These are phyloP conservation scores for Hyphopichia burtonii DNA, from an alignment of 1,139 yeast genomes.

Conservation along the genomic window DNA sequence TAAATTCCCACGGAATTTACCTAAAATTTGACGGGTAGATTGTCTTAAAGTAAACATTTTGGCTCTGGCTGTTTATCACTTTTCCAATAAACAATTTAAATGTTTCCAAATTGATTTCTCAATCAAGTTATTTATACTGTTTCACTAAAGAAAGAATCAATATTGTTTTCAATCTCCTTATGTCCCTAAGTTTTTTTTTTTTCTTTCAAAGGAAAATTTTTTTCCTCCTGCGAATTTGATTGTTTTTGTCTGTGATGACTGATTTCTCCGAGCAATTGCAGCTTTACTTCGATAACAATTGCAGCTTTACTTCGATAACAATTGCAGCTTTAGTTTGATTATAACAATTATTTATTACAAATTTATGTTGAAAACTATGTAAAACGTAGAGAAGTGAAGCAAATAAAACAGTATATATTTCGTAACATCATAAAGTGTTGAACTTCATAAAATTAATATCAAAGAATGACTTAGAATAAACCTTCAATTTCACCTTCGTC, in stretches of 20 bases:
- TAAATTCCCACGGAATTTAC: background rate
- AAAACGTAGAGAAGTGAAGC: constrained; percentile 2
- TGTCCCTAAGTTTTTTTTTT: background rate
- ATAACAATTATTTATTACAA: no score
- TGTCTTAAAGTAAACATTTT: background rate
- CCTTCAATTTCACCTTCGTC: constrained; percentile 95
- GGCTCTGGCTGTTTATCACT: no score
- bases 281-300: background rate
- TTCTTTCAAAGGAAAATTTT: background rate
- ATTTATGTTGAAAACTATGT: constrained; percentile 12
- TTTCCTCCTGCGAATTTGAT: background rate
- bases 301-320: no score
- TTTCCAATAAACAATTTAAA: no score
- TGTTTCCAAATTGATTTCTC: no score
- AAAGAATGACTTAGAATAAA: constrained; percentile 58
- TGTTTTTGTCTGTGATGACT: background rate
- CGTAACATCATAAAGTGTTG: constrained; percentile 19
- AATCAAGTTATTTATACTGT: no score
- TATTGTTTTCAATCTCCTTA: background rate
- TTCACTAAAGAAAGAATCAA: no score
- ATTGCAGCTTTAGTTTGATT: no score
- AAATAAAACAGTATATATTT: constrained; percentile 2
- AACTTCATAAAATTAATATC: constrained; percentile 17
- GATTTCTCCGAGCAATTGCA: background rate
- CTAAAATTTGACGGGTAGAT: background rate